Conservation (phyloP, 441 rosid species). For the Eruca vesicaria region DNA sequence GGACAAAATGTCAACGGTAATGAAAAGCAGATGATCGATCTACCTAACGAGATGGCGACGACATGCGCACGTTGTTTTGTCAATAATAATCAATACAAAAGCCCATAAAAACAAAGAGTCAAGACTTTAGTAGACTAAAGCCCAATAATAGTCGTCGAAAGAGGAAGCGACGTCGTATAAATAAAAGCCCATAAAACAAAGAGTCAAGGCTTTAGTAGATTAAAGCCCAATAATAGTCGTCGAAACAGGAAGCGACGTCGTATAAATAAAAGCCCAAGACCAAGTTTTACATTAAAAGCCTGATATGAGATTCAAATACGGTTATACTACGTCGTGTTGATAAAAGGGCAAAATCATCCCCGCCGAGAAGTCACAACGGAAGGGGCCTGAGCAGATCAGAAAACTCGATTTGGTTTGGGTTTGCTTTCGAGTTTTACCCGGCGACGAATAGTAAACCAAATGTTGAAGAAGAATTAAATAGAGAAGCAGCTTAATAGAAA, state of each 20-base stretch:
- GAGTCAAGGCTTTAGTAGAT: not conserved
- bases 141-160: not conserved
- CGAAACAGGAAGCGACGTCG: not conserved
- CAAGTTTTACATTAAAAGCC: no score
- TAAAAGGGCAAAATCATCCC: not conserved
- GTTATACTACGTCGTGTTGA: no score
- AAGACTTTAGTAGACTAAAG: not conserved
- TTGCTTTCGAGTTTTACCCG: slow-evolving; percentile 9
- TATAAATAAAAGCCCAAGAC: not conserved
- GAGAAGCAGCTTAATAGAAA: not conserved
- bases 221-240: not conserved
- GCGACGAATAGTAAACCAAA: slow-evolving; percentile 6
- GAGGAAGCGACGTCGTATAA: not conserved
- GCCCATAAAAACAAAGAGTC: not conserved
- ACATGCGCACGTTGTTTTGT: slow-evolving; percentile 34
- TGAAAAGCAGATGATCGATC: slow-evolving; percentile 22
- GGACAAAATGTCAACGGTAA: slow-evolving; percentile 37
- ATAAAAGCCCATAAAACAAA: not conserved
- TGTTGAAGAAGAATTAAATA: not conserved
- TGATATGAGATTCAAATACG: no score
- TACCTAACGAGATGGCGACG: slow-evolving; percentile 29
- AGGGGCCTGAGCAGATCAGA: slow-evolving; percentile 2
- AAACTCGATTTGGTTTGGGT: not conserved
- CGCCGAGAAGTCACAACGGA: slow-evolving; percentile 16
- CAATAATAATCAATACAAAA: not conserved